Evolutionary conservation across 371 early-diverging fungal species (phyloP).

Genomic region (Rhizomucor pusillus): DNA sequence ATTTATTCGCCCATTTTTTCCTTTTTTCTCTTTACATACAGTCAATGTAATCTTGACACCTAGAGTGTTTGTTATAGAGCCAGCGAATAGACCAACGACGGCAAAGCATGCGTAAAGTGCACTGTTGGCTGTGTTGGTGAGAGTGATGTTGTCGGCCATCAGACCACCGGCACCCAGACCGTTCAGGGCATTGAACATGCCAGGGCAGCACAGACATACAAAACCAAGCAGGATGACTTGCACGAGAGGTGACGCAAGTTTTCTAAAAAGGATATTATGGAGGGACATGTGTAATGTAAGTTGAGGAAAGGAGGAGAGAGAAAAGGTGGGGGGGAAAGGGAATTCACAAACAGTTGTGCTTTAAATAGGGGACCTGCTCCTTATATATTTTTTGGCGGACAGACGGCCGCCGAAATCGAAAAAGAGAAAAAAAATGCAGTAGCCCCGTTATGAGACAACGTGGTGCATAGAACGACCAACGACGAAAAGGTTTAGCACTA

Average conservation of each 20-base stretch:
- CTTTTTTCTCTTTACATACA: slow-evolving; percentile 10
- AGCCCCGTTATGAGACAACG: no score
- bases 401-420: not conserved
- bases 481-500: no score
- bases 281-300: not conserved
- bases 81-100: slow-evolving; percentile 64
- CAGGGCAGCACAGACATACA: slow-evolving; percentile 76
- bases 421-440: no score
- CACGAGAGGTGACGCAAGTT: slow-evolving; percentile 36
- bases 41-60: slow-evolving; percentile 52
- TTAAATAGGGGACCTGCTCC: not conserved
- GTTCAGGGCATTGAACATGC: slow-evolving; percentile 62
- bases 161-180: slow-evolving; percentile 58
- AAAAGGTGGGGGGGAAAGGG: no score
- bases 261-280: not conserved
- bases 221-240: slow-evolving; percentile 72
- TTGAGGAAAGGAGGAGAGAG: not conserved
- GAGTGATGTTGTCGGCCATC: slow-evolving; percentile 49
- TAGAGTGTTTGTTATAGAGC: slow-evolving; percentile 57
- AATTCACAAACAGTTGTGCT: no score
- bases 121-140: slow-evolving; percentile 65
- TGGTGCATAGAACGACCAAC: no score
- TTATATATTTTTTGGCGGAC: not conserved
- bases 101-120: slow-evolving; percentile 71
- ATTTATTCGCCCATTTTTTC: not conserved